Conservation (phyloP, 768 basidiomycete species). For the Boletus coccyginus region DNA sequence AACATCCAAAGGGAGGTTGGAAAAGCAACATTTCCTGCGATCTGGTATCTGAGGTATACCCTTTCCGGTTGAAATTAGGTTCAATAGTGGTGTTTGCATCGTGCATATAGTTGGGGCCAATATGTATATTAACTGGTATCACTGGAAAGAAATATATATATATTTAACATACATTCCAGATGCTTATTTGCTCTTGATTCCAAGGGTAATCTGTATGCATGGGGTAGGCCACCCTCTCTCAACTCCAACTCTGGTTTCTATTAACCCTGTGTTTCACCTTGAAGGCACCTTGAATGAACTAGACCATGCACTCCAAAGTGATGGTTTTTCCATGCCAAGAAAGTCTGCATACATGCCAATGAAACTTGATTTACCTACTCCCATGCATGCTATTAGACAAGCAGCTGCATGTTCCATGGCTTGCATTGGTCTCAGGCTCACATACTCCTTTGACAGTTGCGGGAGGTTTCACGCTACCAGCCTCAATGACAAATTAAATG, state of each 20-base stretch:
- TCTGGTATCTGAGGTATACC: slow-evolving; percentile 44
- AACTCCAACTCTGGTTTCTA: neutral
- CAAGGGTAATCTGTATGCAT: slow-evolving; percentile 68
- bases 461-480: slow-evolving; percentile 72
- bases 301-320: slow-evolving; percentile 37
- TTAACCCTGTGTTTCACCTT: neutral
- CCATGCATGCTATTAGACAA: slow-evolving; percentile 66
- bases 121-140: slow-evolving; percentile 52
- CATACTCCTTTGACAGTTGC: slow-evolving; percentile 50
- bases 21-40: slow-evolving; percentile 39
- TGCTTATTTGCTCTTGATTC: slow-evolving; percentile 86
- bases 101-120: slow-evolving; percentile 78
- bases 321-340: slow-evolving; percentile 56
- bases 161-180: slow-evolving; percentile 41
- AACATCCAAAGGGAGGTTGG: slow-evolving; percentile 60
- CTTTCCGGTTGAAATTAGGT: slow-evolving; percentile 58
- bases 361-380: slow-evolving; percentile 54
- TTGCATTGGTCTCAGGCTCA: slow-evolving; percentile 13
- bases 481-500: slow-evolving; percentile 52
- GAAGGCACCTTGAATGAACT: slow-evolving; percentile 62
- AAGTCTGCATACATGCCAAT: slow-evolving; percentile 53
- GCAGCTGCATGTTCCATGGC: neutral
- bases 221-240: slow-evolving; percentile 52
- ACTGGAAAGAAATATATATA: slow-evolving; percentile 1
- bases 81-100: slow-evolving; percentile 55